Base-by-base conservation (phyloP, 352 stramenopile species). In the Albugo laibachii region DNA sequence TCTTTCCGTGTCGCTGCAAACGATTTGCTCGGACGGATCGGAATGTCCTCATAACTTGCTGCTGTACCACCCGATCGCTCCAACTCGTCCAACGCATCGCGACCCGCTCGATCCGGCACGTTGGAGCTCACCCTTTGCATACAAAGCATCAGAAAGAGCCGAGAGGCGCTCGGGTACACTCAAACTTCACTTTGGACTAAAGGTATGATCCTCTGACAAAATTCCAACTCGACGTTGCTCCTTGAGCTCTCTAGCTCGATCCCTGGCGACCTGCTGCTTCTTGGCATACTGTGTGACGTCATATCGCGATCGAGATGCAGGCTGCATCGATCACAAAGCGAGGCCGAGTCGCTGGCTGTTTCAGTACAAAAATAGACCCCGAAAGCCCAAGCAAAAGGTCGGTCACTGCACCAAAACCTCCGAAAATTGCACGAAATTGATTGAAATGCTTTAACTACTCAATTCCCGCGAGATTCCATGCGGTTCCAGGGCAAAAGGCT, bases 401-500 rank as follows among this genome's bases (percentile, higher is more conserved):
- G n/a, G n/a, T n/a, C n/a, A n/a, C n/a, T n/a, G n/a, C n/a, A n/a
- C n/a, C n/a, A n/a, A n/a, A n/a, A n/a, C n/a, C n/a, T n/a, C n/a
- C n/a, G n/a, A n/a, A n/a, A n/a, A n/a, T n/a, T n/a, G n/a, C n/a
- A n/a, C 24, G 24, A 8, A 31, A 10, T 31, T 10, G 8, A 31
- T 35, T 13, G 19, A 48, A 4, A 45, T 19, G 21, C 21, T 16
- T 11, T 50, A 19, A 12, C 38, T 39, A 31, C 24, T 31, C 8
- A 31, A 31, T 31, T 31, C 3, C 8, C 38, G 38, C 38, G 16
- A 19, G 48, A 18, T 49, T 87, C 60, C 44, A 91, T 66, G 50
- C 70, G 71, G 54, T 91, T 91, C 78, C 78, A 91, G 14, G 78
- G 78, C 36, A 91, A 51, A 41, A 91, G 50, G 36, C 74, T 86